Conservation (phyloP, 768 basidiomycete species). For the Calocybe gangraenosa region DNA sequence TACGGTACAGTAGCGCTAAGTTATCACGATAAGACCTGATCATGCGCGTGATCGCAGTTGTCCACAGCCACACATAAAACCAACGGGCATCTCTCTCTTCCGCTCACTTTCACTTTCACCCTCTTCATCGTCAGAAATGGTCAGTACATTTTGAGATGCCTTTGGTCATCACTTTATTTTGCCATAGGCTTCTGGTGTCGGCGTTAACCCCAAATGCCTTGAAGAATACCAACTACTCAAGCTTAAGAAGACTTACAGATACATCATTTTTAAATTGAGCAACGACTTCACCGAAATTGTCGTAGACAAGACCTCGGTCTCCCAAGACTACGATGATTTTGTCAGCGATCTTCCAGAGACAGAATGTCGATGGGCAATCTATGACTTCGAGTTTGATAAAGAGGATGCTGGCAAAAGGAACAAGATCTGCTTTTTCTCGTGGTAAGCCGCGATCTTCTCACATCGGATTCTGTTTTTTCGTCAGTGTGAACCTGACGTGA, state of each 20-base stretch:
- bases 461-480: background rate
- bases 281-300: slow-evolving; percentile 64
- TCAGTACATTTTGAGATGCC: slow-evolving; percentile 7
- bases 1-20: background rate
- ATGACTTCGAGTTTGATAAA: slow-evolving; percentile 83
- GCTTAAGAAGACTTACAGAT: slow-evolving; percentile 72
- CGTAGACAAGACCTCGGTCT: slow-evolving; percentile 60
- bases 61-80: slow-evolving; percentile 24
- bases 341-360: slow-evolving; percentile 64
- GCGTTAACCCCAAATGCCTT: slow-evolving; percentile 55
- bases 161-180: slow-evolving; percentile 5
- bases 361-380: slow-evolving; percentile 87
- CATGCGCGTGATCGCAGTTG: slow-evolving; percentile 17
- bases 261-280: slow-evolving; percentile 77
- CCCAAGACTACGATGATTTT: slow-evolving; percentile 66
- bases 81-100: slow-evolving; percentile 16
- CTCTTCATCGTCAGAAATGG: slow-evolving; percentile 24
- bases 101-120: slow-evolving; percentile 16
- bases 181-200: slow-evolving; percentile 61
- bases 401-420: slow-evolving; percentile 74
- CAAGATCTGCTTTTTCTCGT: slow-evolving; percentile 81
- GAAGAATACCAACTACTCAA: slow-evolving; percentile 65
- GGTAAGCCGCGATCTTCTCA: slow-evolving; percentile 51
- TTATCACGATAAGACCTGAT: slow-evolving; percentile 16
- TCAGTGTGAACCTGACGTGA: background rate